Percentiles rank a stretch among this genome's conserved stretches.
These are phyloP conservation scores for Candida broadrunensis DNA, from an alignment of 805 yeast species.

Conservation along the genomic window DNA sequence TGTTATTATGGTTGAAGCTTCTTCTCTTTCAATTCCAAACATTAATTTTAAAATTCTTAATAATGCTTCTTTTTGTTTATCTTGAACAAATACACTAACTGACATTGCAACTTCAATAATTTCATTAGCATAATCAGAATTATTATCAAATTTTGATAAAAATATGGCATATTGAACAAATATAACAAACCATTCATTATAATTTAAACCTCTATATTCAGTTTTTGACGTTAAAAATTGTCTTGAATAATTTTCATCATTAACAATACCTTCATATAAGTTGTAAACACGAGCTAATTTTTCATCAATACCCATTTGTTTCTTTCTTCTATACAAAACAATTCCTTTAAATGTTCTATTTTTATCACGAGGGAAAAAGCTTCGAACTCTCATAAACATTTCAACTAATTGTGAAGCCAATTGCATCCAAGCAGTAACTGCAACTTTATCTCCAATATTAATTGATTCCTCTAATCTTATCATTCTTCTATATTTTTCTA, in stretches of 20 bases:
- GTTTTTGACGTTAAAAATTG: constrained; percentile 46
- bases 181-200: constrained; percentile 81
- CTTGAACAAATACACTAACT: constrained; percentile 74
- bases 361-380: constrained; percentile 76
- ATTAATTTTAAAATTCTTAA: constrained; percentile 69
- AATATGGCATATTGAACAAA: constrained; percentile 77
- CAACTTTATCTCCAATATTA: constrained; percentile 45
- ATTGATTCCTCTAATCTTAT: constrained; percentile 43
- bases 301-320: constrained; percentile 67
- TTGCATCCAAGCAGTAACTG: constrained; percentile 78
- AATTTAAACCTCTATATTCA: constrained; percentile 71
- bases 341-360: constrained; percentile 69
- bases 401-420: constrained; percentile 80
- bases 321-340: constrained; percentile 57
- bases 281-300: constrained; percentile 65
- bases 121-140: constrained; percentile 47
- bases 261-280: constrained; percentile 55
- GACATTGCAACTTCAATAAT: constrained; percentile 72
- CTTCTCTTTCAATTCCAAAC: constrained; percentile 46
- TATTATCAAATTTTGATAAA: constrained; percentile 62
- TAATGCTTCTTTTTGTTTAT: constrained; percentile 55
- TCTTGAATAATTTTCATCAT: constrained; percentile 22
- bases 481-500: constrained; percentile 54
- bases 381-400: constrained; percentile 71
- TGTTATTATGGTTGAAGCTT: constrained; percentile 48